Percentiles rank a stretch among this genome's conserved stretches.
These are phyloP conservation scores for Pyrrhoderma lamaoense DNA, from an alignment of 1,284 basidiomycete genomes.

Conservation along the genomic window DNA sequence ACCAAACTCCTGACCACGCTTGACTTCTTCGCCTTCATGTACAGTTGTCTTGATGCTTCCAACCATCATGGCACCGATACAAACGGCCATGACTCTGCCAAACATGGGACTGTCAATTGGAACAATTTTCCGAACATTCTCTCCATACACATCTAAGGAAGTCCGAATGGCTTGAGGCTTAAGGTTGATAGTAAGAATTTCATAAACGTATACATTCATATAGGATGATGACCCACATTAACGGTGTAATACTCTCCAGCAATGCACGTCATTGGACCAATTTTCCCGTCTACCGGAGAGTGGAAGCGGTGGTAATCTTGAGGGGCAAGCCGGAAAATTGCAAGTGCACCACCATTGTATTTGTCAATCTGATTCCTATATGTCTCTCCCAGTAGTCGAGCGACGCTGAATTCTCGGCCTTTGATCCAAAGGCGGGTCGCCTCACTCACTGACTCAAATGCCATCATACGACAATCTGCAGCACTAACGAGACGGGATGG, in stretches of 20 bases:
- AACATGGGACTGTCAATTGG: slow-evolving; percentile 83
- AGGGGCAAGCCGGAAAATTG: slow-evolving; percentile 89
- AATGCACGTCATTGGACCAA: slow-evolving; percentile 78
- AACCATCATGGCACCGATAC: slow-evolving; percentile 93
- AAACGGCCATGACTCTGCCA: slow-evolving; percentile 84
- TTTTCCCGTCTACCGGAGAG: slow-evolving; percentile 78
- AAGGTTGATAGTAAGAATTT: background rate
- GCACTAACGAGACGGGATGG: slow-evolving; percentile 74
- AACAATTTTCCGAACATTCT: slow-evolving; percentile 86
- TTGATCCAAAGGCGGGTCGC: slow-evolving; percentile 97
- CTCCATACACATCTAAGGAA: slow-evolving; percentile 87
- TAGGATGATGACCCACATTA: slow-evolving; percentile 50
- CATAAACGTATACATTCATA: slow-evolving; percentile 12
- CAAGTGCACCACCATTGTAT: slow-evolving; percentile 72
- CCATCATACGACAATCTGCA: slow-evolving; percentile 94
- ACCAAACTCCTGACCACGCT: slow-evolving; percentile 85
- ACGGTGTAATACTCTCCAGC: slow-evolving; percentile 90
- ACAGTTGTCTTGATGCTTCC: slow-evolving; percentile 84
- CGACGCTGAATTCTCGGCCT: slow-evolving; percentile 85
- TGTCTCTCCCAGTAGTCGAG: slow-evolving; percentile 70
- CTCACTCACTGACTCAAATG: slow-evolving; percentile 77
- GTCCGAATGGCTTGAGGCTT: slow-evolving; percentile 79
- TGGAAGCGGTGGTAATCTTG: slow-evolving; percentile 98
- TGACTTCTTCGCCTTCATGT: slow-evolving; percentile 72
- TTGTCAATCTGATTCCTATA: slow-evolving; percentile 63